Evolutionary conservation across 164 flowering plant genomes (phyloP), one percentile per base, ranked within the genome.

Genomic region (Tetracentron sinense): DNA sequence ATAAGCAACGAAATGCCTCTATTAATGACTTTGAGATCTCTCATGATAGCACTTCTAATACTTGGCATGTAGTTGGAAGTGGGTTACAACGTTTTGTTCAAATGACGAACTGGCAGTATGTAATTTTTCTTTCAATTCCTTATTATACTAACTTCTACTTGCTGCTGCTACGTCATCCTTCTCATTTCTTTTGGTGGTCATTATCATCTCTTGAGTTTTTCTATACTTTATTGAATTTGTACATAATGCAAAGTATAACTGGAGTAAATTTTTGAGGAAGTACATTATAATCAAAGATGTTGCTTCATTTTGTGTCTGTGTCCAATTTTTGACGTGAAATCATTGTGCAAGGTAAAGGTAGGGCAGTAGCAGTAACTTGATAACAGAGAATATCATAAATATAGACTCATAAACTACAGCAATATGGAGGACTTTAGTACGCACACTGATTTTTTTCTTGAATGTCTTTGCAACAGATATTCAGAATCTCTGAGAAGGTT

Each of bases 51-150:
- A 47, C 71, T 66, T 72, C 85, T 50, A 72, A 64, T 54, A 80
- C 83, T 29, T 94, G 97, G 97, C 80, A 81, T 77, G 90, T 94
- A 33, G 77, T 51, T 61, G 99, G 99, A 77, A 62, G 86, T 12
- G 99, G 99, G 42, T 68, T 94, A 71, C 83, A 85, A 55, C 95
- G 97, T 42, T 94, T 94, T 77, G 84, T 94, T 70, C 98, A 89
- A 77, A 94, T 94, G 97, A 94, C 98, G 66, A 90, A 91, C 68
- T 94, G 98, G 98, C 77, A 88, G 98, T 94, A 75, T 23, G 86
- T 42, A 20, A 52, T 58, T 49, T 54, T 52, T 54, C 28, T 52
- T 16, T 31, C 21, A 29, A 10, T 63, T 53, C 4, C 20, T 35
- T 46, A 11, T 61, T 49, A 6, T 51, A 17, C 22, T 27, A 7